Evolutionary conservation across 2,329 filamentous ascomycete species (phyloP), one percentile per base, ranked within the genome.

Genomic region (Xylariaceae sp.): DNA sequence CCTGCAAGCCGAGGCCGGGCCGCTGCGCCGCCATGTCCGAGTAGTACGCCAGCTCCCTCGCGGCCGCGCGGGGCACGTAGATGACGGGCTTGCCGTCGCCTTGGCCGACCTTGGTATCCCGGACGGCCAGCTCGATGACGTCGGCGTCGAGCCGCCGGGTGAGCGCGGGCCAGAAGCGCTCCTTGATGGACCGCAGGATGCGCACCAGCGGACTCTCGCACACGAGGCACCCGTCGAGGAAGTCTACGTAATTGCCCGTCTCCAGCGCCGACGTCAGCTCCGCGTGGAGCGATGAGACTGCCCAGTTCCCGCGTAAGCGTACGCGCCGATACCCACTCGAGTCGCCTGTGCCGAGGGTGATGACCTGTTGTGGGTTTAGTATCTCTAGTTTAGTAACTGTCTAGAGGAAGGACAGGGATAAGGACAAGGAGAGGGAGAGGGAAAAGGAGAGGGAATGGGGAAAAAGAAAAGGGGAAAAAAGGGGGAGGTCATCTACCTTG

Each of bases 1-100:
- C 48, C 29, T 47, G 12, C 27, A 55, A 39, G 3, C 32, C 42
- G 11, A 54, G 46, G 31, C 42, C 37, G 7, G 47, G 47, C 19
- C 47, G 31, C 32, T 54, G 52, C 26, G 31, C 43, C 5, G 52
- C 52, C 39, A 54, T 47, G 9, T 26, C 6, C 12, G 12, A 39
- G 29, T 54, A 54, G 42, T 50, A 54, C 4, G 42, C 37, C 42
- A 54, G 30, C 39, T 55, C 47, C 44, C 42, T 43, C 19, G 41
- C 7, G 9, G 52, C 53, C 2, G 29, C 30, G 8, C 29, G 29
- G 8, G 53, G 47, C 29, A 55, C 53, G 30, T 48, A 48, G 34
- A 55, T 55, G 6, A 43, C 43, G 4, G 49, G 48, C 6, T 35
- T 47, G 6, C 49, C 49, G 6, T 44, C 49, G 4, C 19, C 29